Evolutionary conservation across 129 eudicot genomes (phyloP).

Genomic region (Lactuca sativa): DNA sequence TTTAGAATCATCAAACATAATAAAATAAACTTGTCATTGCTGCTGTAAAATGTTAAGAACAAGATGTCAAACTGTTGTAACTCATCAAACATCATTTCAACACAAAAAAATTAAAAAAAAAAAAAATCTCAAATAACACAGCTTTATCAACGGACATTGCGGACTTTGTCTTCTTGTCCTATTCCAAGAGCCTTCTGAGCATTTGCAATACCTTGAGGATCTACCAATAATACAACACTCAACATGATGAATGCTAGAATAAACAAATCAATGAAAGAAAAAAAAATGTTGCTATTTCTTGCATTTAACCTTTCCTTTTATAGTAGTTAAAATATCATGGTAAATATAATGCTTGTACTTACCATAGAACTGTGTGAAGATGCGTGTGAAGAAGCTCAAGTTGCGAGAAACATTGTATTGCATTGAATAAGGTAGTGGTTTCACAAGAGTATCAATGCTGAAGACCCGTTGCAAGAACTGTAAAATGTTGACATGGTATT

Average conservation of each 20-base stretch:
- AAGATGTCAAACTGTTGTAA: slow-evolving; percentile 24
- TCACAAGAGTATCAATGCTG: slow-evolving; percentile 82
- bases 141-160: slow-evolving; percentile 63
- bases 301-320: neutral
- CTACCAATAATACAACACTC: slow-evolving; percentile 39
- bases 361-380: slow-evolving; percentile 93
- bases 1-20: slow-evolving; percentile 7
- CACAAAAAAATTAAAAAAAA: slow-evolving; percentile 17
- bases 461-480: slow-evolving; percentile 91
- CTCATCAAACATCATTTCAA: slow-evolving; percentile 20
- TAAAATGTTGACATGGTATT: slow-evolving; percentile 9
- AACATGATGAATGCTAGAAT: neutral
- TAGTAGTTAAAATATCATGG: neutral
- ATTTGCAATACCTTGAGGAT: slow-evolving; percentile 89
- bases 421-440: slow-evolving; percentile 86
- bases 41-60: slow-evolving; percentile 1
- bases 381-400: slow-evolving; percentile 87
- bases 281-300: neutral
- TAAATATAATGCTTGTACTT: slow-evolving; percentile 19
- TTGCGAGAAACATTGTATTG: slow-evolving; percentile 82
- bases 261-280: too few relatives aligned
- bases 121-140: neutral
- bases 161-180: slow-evolving; percentile 85
- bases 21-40: slow-evolving; percentile 5
- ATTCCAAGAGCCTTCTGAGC: slow-evolving; percentile 94